phyloP scores from a whole-genome alignment of 805 yeast genomes.

The Teunomyces pallodes region DNA sequence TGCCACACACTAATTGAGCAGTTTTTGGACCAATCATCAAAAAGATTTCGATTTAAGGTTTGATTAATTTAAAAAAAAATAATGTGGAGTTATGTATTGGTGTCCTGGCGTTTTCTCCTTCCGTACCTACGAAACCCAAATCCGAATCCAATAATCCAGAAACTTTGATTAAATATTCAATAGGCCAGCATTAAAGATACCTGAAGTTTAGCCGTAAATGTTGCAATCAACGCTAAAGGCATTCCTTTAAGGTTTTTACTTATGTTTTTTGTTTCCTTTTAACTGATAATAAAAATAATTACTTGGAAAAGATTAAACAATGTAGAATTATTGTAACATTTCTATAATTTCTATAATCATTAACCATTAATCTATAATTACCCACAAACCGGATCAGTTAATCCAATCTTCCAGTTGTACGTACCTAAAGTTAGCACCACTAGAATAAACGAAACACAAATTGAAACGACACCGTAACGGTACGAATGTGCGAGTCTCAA shows the following conservation, averaged over 20 bases:
- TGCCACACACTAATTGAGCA: too few species aligned
- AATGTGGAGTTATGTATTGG: not conserved
- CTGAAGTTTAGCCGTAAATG: too few species aligned
- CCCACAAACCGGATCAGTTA: conserved; percentile 5
- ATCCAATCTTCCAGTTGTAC: conserved; percentile 65
- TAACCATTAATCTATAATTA: not conserved
- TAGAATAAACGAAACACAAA: conserved; percentile 46
- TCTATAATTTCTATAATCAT: not conserved
- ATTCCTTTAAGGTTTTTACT: too few species aligned
- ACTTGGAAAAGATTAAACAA: too few species aligned
- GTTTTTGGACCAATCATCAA: too few species aligned
- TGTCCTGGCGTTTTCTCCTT: not conserved
- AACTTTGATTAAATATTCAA: too few species aligned
- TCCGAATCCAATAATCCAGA: too few species aligned
- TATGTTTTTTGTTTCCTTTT: too few species aligned
- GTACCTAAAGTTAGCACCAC: conserved; percentile 66
- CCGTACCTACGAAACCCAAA: not conserved
- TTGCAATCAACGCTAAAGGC: too few species aligned
- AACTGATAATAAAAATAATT: too few species aligned
- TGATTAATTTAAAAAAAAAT: not conserved
- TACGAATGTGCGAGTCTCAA: conserved; percentile 35
- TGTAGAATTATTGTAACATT: not conserved
- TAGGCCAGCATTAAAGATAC: too few species aligned
- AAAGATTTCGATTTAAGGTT: not conserved
- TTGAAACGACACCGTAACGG: conserved; percentile 49